Evolutionary conservation across 768 basidiomycete genomes (phyloP), one percentile per base, ranked within the genome.

Genomic region (Lentinula sp.): DNA sequence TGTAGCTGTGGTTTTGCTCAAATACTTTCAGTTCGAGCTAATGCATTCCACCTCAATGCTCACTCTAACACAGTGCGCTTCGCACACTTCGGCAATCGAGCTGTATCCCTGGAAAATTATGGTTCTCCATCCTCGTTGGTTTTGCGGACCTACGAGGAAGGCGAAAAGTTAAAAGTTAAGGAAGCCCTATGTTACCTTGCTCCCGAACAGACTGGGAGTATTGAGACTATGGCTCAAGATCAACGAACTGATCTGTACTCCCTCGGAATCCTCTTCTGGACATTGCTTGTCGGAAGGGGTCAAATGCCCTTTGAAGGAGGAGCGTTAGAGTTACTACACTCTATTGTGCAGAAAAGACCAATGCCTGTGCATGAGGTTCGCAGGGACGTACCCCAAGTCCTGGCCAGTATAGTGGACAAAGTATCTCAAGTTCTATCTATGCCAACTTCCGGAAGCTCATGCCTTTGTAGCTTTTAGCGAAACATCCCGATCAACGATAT

Each of bases 321-420:
- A 3, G 78, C 82, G 1, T 70, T 87, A 63, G 88, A 91, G 67
- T 73, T 91, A 23, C 66, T 89, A 59, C 85, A 88, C 66, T 79
- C 87, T 2, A 86, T 89, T 58, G 85, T 88, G 23, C 87, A 88
- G 67, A 87, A 86, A 65, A 73, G 85, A 13, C 86, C 88, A 0
- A 87, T 87, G 83, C 85, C 85, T 8, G 87, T 89, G 11, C 87
- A 89, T 63, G 88, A 89, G 67, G 84, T 89, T 18, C 77, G 89
- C 46, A 76, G 86, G 51, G 89, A 91, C 68, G 78, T 89, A 3
- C 88, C 89, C 1, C 83, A 85, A 63, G 87, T 91, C 11, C 71
- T 91, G 21, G 86, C 86, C 4, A 74, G 78, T 60, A 87, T 91
- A 52, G 81, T 91, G 60, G 86, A 88, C 65, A 88, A 86, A 76